Evolutionary conservation across 345 rosid genomes (phyloP), one percentile per base, ranked within the genome.

Genomic region (rapeseed (Brassica napus)): DNA sequence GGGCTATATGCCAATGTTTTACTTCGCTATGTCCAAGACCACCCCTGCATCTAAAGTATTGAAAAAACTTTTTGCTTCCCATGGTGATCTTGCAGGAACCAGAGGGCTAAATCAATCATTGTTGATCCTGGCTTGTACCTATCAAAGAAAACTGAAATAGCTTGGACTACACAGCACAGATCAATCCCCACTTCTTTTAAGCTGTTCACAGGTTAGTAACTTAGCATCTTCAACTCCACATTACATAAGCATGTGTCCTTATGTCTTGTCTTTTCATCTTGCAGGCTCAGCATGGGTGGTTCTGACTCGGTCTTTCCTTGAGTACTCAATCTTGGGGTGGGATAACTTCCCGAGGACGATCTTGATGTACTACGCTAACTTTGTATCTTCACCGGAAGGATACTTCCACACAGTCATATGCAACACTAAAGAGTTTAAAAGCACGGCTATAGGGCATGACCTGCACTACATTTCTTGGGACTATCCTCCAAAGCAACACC

Each of bases 241-340:
- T 52, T 52, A n/a, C 58, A 54, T 54, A 15, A 54, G 24, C 60
- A 15, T 15, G 60, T 54, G 24, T 54, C 60, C 15, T 54, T 54
- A 15, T 75, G 57, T 23, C 74, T 59, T 71, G 77, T 80, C 62
- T 69, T 39, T 74, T 39, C 3, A 58, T 61, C 24, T 47, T 8
- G 14, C 85, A 92, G 97, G 97, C 68, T 94, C 98, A 42, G 97
- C 98, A 28, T 94, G 98, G 98, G 93, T 94, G 89, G 89, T 88
- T 90, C 85, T 94, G 30, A 87, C 97, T 30, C 93, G 94, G 10
- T 84, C 97, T 68, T 94, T 94, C 42, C 78, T 94, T 1, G 97
- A 94, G 74, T 94, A 86, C 68, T 87, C 86, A 72, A 66, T 89
- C 39, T 87, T 92, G 92, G 98, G 98, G 8, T 94, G 98, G 97